phyloP scores from a whole-genome alignment of 768 basidiomycete genomes.

The Trametes cubensis region DNA sequence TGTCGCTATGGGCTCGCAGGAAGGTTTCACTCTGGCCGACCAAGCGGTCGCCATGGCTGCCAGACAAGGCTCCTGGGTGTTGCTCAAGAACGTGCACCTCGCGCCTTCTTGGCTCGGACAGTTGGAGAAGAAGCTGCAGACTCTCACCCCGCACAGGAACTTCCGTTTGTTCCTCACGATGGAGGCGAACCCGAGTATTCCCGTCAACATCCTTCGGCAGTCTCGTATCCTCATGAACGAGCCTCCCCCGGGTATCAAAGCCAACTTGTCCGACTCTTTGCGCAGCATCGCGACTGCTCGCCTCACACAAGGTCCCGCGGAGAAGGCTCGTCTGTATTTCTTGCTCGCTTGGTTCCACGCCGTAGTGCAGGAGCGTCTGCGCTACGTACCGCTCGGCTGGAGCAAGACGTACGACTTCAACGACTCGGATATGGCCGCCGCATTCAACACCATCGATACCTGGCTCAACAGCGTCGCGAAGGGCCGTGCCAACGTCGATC shows the following conservation, averaged over 20 bases:
- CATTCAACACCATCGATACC: constrained; percentile 87
- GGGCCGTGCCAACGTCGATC: constrained; percentile 91
- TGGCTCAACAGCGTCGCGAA: constrained; percentile 84
- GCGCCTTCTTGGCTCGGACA: constrained; percentile 95
- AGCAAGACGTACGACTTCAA: constrained; percentile 98
- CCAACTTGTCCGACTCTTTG: constrained; percentile 91
- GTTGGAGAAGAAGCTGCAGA: constrained; percentile 95
- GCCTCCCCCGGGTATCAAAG: constrained; percentile 95
- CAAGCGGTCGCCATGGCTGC: constrained; percentile 94
- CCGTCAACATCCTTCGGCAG: constrained; percentile 94
- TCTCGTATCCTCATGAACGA: constrained; percentile 99
- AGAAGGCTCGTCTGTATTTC: constrained; percentile 94
- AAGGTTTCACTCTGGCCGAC: constrained; percentile 95
- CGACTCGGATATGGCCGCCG: constrained; percentile 95
- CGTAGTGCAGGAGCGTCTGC: constrained; percentile 92
- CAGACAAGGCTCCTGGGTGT: constrained; percentile 92
- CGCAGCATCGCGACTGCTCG: constrained; percentile 70
- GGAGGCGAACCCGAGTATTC: constrained; percentile 94
- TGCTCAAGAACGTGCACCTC: constrained; percentile 96
- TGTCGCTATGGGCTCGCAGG: constrained; percentile 98
- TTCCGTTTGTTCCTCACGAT: constrained; percentile 98
- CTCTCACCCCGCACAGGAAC: constrained; percentile 81
- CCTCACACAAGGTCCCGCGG: constrained; percentile 83
- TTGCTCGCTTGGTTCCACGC: constrained; percentile 99
- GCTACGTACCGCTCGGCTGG: constrained; percentile 96